Evolutionary conservation across 306 rosid species (phyloP).

Genomic region (Carpinus fangiana): DNA sequence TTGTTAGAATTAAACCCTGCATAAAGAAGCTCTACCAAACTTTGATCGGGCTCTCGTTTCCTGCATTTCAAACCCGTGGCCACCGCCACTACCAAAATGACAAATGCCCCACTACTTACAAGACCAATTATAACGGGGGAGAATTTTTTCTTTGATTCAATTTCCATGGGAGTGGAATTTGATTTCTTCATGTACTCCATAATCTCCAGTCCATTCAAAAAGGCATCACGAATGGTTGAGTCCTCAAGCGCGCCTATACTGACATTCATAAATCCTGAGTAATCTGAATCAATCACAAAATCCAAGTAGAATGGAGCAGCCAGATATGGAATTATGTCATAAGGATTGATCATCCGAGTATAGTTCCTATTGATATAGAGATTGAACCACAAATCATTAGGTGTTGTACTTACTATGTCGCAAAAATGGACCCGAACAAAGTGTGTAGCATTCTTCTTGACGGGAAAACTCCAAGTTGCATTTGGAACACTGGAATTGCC

Average conservation of each 20-base stretch:
- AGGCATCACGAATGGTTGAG: accelerated
- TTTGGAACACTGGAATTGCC: neutral
- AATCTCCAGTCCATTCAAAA: constrained; percentile 48
- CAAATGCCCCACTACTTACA: constrained; percentile 23
- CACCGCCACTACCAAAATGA: neutral
- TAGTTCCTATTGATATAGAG: constrained; percentile 5
- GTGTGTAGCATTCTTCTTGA: constrained; percentile 24
- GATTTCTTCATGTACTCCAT: constrained; percentile 26
- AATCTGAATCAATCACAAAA: constrained; percentile 34
- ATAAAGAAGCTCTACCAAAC: constrained; percentile 18
- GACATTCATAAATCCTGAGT: constrained; percentile 16
- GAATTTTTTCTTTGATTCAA: neutral
- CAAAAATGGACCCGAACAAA: constrained; percentile 45
- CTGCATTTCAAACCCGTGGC: constrained; percentile 21
- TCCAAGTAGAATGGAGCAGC: constrained; percentile 33
- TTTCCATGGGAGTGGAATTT: neutral
- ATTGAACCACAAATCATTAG: accelerated
- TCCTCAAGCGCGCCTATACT: neutral
- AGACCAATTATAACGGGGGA: constrained; percentile 24
- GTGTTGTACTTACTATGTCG: accelerated
- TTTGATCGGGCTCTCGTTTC: constrained; percentile 19
- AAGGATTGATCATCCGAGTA: accelerated
- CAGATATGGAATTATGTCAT: accelerated
- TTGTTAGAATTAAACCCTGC: constrained; percentile 38
- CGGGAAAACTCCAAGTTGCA: constrained; percentile 37